These are phyloP conservation scores for Cryptococcus sp. DNA, from an alignment of 1,284 basidiomycete genomes.

Conservation along the genomic window DNA sequence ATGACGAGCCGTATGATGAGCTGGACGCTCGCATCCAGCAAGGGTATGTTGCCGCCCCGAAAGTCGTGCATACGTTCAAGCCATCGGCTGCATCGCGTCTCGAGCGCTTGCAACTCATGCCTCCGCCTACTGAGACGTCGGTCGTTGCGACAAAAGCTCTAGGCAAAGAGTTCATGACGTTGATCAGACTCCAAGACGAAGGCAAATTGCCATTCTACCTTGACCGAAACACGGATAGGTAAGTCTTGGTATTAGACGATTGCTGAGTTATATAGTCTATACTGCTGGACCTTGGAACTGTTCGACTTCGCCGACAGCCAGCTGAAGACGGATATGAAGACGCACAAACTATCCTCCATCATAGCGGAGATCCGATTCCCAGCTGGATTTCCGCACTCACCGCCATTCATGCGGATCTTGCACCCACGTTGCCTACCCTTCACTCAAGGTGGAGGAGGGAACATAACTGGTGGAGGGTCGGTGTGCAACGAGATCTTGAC, in stretches of 20 bases:
- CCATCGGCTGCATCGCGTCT: conserved; percentile 15
- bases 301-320: conserved; percentile 25
- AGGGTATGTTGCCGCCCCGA: background rate
- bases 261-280: conserved; percentile 19
- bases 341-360: conserved; percentile 18
- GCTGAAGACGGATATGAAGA: conserved; percentile 24
- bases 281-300: conserved; percentile 31
- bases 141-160: conserved; percentile 23
- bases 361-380: conserved; percentile 31
- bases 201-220: conserved; percentile 28
- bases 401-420: conserved; percentile 36
- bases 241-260: background rate
- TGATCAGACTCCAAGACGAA: conserved; percentile 21
- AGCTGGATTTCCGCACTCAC: conserved; percentile 28
- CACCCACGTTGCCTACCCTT: conserved; percentile 32
- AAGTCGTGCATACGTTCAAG: background rate
- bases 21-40: conserved; percentile 17
- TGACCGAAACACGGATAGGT: conserved; percentile 21
- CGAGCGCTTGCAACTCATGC: conserved; percentile 18
- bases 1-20: conserved; percentile 17
- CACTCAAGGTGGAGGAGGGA: conserved; percentile 30
- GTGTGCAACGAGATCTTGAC: conserved; percentile 37
- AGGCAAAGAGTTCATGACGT: conserved; percentile 24
- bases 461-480: conserved; percentile 34
- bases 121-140: conserved; percentile 26